Conservation (phyloP, 2,329 filamentous ascomycete genomes). For the Teratosphaeriaceae sp. region DNA sequence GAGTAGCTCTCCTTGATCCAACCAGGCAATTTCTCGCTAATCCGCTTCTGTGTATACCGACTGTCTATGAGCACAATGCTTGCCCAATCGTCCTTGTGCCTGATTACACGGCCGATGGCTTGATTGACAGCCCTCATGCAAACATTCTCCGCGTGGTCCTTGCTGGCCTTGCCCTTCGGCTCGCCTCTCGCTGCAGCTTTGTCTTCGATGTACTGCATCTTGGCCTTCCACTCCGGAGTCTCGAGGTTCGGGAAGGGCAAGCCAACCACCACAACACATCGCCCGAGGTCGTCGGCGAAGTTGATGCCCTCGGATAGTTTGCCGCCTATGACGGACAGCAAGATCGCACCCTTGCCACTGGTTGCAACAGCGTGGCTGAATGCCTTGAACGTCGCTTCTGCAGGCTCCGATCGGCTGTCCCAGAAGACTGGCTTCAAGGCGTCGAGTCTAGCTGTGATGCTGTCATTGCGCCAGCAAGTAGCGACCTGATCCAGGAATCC, state of each 20-base stretch:
- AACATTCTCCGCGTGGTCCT: conserved; percentile 86
- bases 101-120: conserved; percentile 85
- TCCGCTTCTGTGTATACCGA: conserved; percentile 66
- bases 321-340: conserved; percentile 87
- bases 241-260: conserved; percentile 88
- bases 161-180: conserved; percentile 46
- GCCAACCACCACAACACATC: conserved; percentile 86
- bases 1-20: conserved; percentile 75
- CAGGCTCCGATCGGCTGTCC: conserved; percentile 47
- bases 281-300: conserved; percentile 84
- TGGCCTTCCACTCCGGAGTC: conserved; percentile 87
- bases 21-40: conserved; percentile 71
- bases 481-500: conserved; percentile 72
- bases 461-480: conserved; percentile 32
- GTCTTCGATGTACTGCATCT: conserved; percentile 76
- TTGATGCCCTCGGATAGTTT: conserved; percentile 98
- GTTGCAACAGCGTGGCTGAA: conserved; percentile 61
- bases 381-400: conserved; percentile 63
- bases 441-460: conserved; percentile 22
- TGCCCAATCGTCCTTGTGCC: conserved; percentile 83
- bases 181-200: conserved; percentile 36
- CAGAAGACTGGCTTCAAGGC: conserved; percentile 43
- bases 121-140: conserved; percentile 98
- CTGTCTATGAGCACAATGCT: conserved; percentile 79
- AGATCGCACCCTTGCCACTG: conserved; percentile 57